A percentile compares a stretch with the other conserved stretches of the same genome.
Conservation (phyloP, 73 alveolate species). For the Paramecium caudatum region DNA sequence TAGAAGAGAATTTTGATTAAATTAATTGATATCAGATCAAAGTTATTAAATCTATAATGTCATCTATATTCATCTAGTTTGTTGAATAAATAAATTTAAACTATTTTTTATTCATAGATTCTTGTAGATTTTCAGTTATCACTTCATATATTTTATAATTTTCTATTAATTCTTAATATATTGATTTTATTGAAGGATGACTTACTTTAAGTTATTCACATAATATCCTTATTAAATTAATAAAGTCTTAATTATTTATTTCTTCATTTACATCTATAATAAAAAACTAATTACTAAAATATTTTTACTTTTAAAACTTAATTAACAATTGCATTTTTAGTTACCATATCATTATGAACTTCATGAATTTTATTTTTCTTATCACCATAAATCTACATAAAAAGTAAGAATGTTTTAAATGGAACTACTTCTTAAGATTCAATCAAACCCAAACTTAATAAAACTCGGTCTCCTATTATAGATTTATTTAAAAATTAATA, state of each 20-base stretch:
- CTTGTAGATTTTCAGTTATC: not conserved
- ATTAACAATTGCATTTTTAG: not conserved
- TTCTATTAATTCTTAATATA: not conserved
- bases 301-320: constrained; percentile 17
- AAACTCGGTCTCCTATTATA: constrained; percentile 43
- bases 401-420: not conserved
- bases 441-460: constrained; percentile 27
- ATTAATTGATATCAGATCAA: constrained; percentile 8
- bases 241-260: not conserved
- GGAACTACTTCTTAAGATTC: not conserved
- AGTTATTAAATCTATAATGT: constrained; percentile 36
- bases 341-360: not conserved
- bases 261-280: not conserved
- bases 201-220: constrained; percentile 37
- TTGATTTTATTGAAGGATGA: not conserved
- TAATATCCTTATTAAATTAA: constrained; percentile 22
- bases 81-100: constrained; percentile 12
- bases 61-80: constrained; percentile 64
- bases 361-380: not conserved
- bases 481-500: not conserved
- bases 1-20: not conserved
- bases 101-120: not conserved
- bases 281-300: constrained; percentile 23
- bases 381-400: not conserved
- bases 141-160: constrained; percentile 20